A percentile compares a stretch with the other conserved stretches of the same genome.
Conservation (phyloP, 1,139 yeast species). For the Taphrina betulina region DNA sequence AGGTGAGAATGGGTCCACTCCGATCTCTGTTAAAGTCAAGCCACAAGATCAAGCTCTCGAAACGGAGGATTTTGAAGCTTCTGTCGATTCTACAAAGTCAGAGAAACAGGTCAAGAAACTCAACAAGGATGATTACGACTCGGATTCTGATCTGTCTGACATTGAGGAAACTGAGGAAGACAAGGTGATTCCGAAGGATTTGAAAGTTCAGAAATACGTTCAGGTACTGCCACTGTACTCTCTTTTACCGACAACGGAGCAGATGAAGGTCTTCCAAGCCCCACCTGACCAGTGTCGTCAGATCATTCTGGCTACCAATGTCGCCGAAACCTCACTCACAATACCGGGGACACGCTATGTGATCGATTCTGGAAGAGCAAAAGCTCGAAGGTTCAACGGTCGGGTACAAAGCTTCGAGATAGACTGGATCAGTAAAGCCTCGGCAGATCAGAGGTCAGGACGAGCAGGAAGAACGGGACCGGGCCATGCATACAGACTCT, state of each 20-base stretch:
- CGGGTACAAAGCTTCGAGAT: slow-evolving; percentile 88
- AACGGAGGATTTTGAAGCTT: slow-evolving; percentile 85
- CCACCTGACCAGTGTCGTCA: slow-evolving; percentile 85
- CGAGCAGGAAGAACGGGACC: slow-evolving; percentile 99
- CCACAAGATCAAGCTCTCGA: slow-evolving; percentile 58
- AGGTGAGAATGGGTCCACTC: slow-evolving; percentile 3
- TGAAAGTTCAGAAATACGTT: slow-evolving; percentile 53
- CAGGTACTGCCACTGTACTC: slow-evolving; percentile 92
- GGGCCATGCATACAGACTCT: slow-evolving; percentile 92
- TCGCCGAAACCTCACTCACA: slow-evolving; percentile 95
- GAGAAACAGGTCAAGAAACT: slow-evolving; percentile 18
- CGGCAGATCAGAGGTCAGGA: slow-evolving; percentile 93
- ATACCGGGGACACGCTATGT: slow-evolving; percentile 95
- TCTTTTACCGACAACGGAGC: slow-evolving; percentile 85
- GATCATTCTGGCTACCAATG: slow-evolving; percentile 94
- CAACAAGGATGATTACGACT: slow-evolving; percentile 9
- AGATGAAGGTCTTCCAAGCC: slow-evolving; percentile 82
- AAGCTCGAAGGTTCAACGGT: slow-evolving; percentile 79
- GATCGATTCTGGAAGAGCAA: slow-evolving; percentile 91
- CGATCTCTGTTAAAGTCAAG: not conserved
- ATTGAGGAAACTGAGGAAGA: slow-evolving; percentile 56
- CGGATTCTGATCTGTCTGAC: slow-evolving; percentile 41
- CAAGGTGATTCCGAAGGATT: slow-evolving; percentile 61
- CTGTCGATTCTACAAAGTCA: slow-evolving; percentile 50
- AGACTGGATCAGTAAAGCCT: slow-evolving; percentile 92